These are phyloP conservation scores for Amanita jacksonii DNA, from an alignment of 768 basidiomycete genomes.

Conservation along the genomic window DNA sequence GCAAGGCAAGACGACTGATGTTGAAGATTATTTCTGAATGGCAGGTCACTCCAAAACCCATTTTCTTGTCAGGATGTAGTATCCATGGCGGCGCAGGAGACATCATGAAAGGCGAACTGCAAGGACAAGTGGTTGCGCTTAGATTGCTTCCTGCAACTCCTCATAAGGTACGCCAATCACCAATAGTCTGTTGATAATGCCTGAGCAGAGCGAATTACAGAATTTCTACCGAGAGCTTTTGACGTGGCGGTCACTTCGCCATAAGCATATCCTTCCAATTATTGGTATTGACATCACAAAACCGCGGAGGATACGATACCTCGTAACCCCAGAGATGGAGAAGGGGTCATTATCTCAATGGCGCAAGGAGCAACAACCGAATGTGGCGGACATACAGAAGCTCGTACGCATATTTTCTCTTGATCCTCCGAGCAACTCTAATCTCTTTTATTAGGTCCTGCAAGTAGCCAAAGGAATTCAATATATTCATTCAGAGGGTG, in stretches of 20 bases:
- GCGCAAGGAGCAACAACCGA: neutral
- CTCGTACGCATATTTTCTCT: neutral
- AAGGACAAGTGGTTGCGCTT: neutral
- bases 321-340: slow-evolving; percentile 2
- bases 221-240: neutral
- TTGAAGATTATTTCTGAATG: neutral
- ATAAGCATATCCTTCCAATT: neutral
- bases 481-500: no score
- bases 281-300: neutral
- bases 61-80: neutral
- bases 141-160: neutral
- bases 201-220: neutral
- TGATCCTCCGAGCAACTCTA: neutral
- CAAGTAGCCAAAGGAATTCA: slow-evolving; percentile 2
- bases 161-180: neutral
- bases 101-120: neutral
- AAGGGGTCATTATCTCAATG: slow-evolving; percentile 1
- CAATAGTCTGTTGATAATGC: no score
- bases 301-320: neutral
- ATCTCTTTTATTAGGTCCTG: neutral
- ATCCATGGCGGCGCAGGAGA: neutral
- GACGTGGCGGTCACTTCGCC: neutral
- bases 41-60: neutral
- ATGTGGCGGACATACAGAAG: neutral
- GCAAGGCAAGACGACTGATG: slow-evolving; percentile 1